Evolutionary conservation across 257 asterid species (phyloP).

Genomic region (Eucommia ulmoides): DNA sequence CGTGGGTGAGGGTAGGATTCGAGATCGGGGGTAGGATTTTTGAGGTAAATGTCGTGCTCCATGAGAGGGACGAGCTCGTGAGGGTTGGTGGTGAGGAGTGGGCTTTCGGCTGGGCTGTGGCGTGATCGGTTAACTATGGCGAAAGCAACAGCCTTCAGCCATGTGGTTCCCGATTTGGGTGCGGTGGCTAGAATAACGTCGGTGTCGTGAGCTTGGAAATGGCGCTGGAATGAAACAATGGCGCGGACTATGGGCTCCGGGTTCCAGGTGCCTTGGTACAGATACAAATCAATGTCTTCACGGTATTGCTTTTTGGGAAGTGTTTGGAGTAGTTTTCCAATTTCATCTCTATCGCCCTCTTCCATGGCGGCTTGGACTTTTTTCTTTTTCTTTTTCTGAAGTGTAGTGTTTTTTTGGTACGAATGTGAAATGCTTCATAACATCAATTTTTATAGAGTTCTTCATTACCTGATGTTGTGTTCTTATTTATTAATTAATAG

Average conservation of each 20-base stretch:
- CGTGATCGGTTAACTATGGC: not conserved
- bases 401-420: too few species aligned
- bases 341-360: too few species aligned
- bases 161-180: not conserved
- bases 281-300: not conserved
- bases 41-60: not conserved
- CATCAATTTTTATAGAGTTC: too few species aligned
- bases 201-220: not conserved
- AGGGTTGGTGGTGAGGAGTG: not conserved
- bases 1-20: conserved; percentile 7
- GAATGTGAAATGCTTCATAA: too few species aligned
- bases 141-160: not conserved
- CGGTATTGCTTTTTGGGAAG: not conserved
- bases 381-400: too few species aligned
- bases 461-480: too few species aligned
- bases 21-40: not conserved
- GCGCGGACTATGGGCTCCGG: not conserved
- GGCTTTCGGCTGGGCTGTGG: not conserved
- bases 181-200: not conserved
- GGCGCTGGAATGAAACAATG: not conserved
- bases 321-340: conserved; percentile 2
- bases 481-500: too few species aligned
- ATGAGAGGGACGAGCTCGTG: conserved; percentile 6
- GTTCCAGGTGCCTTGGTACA: not conserved
- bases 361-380: too few species aligned